Evolutionary conservation across 768 basidiomycete genomes (phyloP).

Genomic region (Mrakia gelida): DNA sequence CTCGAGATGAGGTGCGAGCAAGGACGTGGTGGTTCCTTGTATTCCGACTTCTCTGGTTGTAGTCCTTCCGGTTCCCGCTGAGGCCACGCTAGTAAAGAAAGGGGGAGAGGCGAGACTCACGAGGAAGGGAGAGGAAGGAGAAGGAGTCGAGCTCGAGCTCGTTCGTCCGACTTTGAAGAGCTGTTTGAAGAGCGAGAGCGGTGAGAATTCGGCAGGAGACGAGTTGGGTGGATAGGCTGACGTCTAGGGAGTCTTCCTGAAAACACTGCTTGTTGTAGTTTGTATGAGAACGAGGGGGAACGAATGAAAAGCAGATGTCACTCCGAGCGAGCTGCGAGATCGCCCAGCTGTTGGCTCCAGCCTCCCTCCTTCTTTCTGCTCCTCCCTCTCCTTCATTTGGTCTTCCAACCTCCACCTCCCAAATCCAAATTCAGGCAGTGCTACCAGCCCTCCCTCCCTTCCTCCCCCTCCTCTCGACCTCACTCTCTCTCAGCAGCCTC

Average conservation of each 20-base stretch:
- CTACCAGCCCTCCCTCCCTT: no score
- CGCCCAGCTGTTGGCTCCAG: not conserved
- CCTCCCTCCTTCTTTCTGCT: not conserved
- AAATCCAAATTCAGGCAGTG: no score
- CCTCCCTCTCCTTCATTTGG: not conserved
- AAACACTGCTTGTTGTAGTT: not conserved
- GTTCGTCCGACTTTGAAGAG: not conserved
- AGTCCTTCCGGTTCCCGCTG: not conserved
- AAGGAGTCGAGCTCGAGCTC: not conserved
- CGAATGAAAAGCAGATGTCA: not conserved
- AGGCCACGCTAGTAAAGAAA: not conserved
- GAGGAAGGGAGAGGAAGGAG: not conserved
- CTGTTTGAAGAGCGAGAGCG: not conserved
- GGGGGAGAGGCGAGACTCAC: not conserved
- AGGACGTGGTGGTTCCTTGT: slow-evolving; percentile 45
- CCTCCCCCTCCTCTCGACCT: no score
- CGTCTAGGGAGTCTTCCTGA: not conserved
- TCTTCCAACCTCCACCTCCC: no score
- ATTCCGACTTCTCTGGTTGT: not conserved
- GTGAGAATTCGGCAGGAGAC: no score
- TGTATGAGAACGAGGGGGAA: not conserved
- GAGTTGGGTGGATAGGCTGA: no score
- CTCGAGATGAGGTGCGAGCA: slow-evolving; percentile 86
- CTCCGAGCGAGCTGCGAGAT: not conserved
- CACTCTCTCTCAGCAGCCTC: not conserved